phyloP scores from a whole-genome alignment of 768 basidiomycete genomes.

The Serpula lacrymans region DNA sequence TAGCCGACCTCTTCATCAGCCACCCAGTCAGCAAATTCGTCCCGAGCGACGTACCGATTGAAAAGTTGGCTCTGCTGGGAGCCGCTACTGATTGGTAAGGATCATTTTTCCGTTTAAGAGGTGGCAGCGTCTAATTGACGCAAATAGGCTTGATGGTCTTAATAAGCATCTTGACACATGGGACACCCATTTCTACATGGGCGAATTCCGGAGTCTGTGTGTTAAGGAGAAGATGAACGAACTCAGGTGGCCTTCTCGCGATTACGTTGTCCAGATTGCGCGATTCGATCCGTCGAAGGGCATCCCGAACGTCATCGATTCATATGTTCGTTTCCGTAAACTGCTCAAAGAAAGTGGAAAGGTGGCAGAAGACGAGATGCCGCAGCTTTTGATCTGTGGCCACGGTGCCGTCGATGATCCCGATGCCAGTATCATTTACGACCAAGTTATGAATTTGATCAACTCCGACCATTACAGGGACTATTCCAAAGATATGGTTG shows the following conservation, averaged over 20 bases:
- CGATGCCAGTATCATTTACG: slow-evolving; percentile 90
- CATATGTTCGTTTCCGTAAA: slow-evolving; percentile 79
- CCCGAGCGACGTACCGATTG: slow-evolving; percentile 73
- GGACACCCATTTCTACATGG: slow-evolving; percentile 89
- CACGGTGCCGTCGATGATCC: slow-evolving; percentile 95
- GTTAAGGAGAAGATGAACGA: slow-evolving; percentile 77
- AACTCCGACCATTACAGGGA: slow-evolving; percentile 46
- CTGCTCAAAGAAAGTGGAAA: slow-evolving; percentile 47
- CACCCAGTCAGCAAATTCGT: slow-evolving; percentile 96
- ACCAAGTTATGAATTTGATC: slow-evolving; percentile 66
- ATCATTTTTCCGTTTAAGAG: slow-evolving; percentile 21
- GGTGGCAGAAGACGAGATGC: slow-evolving; percentile 44
- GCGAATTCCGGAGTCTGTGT: slow-evolving; percentile 78
- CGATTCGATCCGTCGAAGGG: slow-evolving; percentile 91
- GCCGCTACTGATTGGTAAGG: slow-evolving; percentile 84
- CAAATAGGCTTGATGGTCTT: slow-evolving; percentile 78
- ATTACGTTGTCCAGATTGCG: slow-evolving; percentile 90
- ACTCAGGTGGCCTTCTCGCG: slow-evolving; percentile 73
- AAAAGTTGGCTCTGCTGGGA: slow-evolving; percentile 70
- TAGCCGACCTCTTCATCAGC: slow-evolving; percentile 89
- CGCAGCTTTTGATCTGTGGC: slow-evolving; percentile 81
- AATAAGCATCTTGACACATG: slow-evolving; percentile 84
- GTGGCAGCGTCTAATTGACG: slow-evolving; percentile 13
- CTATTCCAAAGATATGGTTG: slow-evolving; percentile 63
- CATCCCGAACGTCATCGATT: slow-evolving; percentile 81